Conservation (phyloP, 2,329 filamentous ascomycete genomes). For the Fusarium sp. region DNA sequence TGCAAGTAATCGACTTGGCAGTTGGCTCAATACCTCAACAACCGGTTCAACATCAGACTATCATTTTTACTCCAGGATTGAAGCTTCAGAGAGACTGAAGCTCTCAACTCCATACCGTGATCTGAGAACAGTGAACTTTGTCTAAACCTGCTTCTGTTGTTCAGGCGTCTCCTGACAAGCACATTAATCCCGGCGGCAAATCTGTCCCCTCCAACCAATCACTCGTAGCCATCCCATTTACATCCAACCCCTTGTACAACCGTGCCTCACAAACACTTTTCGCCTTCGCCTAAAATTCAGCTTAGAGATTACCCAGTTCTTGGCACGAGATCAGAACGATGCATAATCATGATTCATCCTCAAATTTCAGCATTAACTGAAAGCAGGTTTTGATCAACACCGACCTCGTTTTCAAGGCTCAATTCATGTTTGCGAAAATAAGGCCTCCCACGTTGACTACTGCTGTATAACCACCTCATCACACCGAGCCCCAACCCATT, state of each 20-base stretch:
- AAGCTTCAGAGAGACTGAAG: too few species aligned
- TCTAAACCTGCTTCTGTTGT: not conserved
- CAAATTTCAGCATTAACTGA: not conserved
- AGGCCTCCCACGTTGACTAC: too few species aligned
- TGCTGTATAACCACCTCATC: not conserved
- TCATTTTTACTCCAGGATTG: too few species aligned
- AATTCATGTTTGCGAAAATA: not conserved
- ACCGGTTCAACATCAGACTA: accelerated
- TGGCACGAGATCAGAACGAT: not conserved
- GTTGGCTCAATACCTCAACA: not conserved
- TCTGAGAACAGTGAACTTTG: not conserved
- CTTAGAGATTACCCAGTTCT: not conserved
- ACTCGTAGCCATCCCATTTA: not conserved
- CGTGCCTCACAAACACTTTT: not conserved
- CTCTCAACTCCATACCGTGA: accelerated
- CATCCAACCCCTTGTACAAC: not conserved
- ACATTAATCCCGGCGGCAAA: not conserved
- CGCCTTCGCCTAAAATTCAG: not conserved
- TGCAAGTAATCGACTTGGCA: not conserved
- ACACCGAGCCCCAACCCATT: not conserved
- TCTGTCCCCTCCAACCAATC: not conserved
- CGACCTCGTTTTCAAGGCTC: not conserved
- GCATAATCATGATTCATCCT: not conserved
- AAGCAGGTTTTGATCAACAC: not conserved
- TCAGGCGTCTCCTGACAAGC: not conserved